Conservation (phyloP, 1,284 basidiomycete species). For the Lentinula novae-zelandiae region DNA sequence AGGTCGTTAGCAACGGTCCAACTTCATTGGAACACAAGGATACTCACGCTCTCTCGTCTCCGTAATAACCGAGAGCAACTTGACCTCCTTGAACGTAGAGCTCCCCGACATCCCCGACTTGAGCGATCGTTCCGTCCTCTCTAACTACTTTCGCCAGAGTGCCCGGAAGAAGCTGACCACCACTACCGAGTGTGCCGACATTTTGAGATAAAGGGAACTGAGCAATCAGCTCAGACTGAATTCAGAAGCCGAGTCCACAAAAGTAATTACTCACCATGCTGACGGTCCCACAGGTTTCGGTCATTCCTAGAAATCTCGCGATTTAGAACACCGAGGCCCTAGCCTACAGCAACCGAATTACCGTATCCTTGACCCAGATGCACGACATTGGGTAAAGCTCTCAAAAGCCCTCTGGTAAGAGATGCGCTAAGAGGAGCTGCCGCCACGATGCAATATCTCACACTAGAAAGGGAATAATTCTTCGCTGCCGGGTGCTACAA, state of each 20-base stretch:
- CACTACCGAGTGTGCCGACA: constrained; percentile 20
- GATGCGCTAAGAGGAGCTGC: constrained; percentile 56
- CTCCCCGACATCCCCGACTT: constrained; percentile 15
- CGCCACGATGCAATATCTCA: constrained; percentile 47
- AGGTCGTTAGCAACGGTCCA: neutral
- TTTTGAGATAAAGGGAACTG: constrained; percentile 18
- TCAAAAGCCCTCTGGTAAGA: constrained; percentile 40
- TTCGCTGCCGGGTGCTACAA: constrained; percentile 43
- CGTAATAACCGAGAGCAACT: constrained; percentile 16
- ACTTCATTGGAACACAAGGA: neutral
- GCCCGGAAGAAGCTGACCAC: constrained; percentile 20
- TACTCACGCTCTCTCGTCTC: constrained; percentile 14
- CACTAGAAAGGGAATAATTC: constrained; percentile 47
- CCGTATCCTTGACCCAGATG: constrained; percentile 48
- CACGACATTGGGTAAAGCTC: constrained; percentile 35
- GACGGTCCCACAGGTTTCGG: constrained; percentile 21
- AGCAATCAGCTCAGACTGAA: neutral
- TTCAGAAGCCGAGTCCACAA: neutral
- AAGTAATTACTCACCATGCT: constrained; percentile 14
- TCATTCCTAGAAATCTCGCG: constrained; percentile 16
- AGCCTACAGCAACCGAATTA: constrained; percentile 18
- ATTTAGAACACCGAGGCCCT: neutral
- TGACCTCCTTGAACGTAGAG: constrained; percentile 17
- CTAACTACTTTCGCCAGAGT: constrained; percentile 19
- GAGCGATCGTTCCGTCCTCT: constrained; percentile 17